Evolutionary conservation across 352 stramenopile species (phyloP), one percentile per base, ranked within the genome.

Genomic region (Pythium brachiatum): DNA sequence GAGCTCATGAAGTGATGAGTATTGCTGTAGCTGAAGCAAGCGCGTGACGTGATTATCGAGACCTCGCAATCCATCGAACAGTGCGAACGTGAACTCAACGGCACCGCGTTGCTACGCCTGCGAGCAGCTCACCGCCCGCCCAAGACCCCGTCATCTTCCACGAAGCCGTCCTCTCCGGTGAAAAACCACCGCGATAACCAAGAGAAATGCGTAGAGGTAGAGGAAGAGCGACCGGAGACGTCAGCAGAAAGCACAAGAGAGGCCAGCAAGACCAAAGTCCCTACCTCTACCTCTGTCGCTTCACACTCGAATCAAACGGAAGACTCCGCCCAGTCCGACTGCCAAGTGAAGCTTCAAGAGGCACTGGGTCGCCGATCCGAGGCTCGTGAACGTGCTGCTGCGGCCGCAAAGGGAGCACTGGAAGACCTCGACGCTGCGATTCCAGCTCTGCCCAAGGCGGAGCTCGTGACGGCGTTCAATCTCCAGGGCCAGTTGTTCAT

Each of bases 401-500:
- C 20, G 3, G 58, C 58, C 1, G 26, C 3, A 23, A 21, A 9
- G 57, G 68, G 41, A 11, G 72, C 70, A 4, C 34, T 86, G 16
- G 21, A 44, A 7, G 79, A 89, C 34, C 56, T 89, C 1, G 48
- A 72, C 27, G 9, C 31, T 9, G 75, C 73, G 18, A 78, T 77
- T 25, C 55, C 36, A 15, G 16, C 51, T 12, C 48, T 48, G 3
- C 47, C 62, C 0, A 7, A 15, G 34, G 7, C 15, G 0, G 79
- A 86, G 32, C 47, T 73, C 9, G 46, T 69, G 7, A 86, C 79
- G 5, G 69, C 64, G 1, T 69, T 70, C 47, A 68, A 75, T 25
- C 32, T 86, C 18, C 53, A 75, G 60, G 79, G 77, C 0, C 64
- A 78, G 11, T 55, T 74, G 11, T 70, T 79, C 53, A 79, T 81